Evolutionary conservation across 768 basidiomycete species (phyloP), one percentile per base, ranked within the genome.

Genomic region (Cystoderma amianthinum): DNA sequence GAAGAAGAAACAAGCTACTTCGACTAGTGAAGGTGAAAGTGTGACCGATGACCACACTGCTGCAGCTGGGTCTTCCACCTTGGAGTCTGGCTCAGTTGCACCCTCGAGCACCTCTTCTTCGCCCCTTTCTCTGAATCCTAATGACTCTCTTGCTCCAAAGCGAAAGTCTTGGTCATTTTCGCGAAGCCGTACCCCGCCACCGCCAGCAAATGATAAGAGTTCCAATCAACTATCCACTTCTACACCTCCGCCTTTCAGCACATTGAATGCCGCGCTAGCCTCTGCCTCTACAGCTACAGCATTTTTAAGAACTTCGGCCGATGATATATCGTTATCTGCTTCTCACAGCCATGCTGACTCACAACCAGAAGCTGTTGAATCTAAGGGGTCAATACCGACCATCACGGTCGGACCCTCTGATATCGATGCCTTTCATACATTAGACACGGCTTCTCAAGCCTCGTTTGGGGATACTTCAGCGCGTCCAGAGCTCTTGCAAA

Each of bases 1-100:
- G 59, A 80, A 76, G 61, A 74, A 64, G 53, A 79, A 77, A 61
- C 65, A 60, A 21, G 61, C 58, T 32, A 60, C 57, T 23, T 62
- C 61, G 3, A 62, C 63, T 44, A 67, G 60, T 41, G 58, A 60
- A 22, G 54, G 54, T n/a, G 33, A 11, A 13, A 23, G 21, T 10
- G 21, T 32, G 25, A 44, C 59, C 38, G 41, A 49, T 23, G 42
- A 50, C 21, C 53, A 56, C 33, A 44, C 50, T 7, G 43, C 44
- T 37, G 45, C 62, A 42, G 55, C 61, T 32, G 64, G 60, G 2
- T 56, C 65, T 43, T 64, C 67, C 34, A 59, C 59, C 24, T 42
- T 55, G 35, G 59, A 61, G 45, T 52, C 49, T 24, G 55, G 49
- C 32, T 46, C 59, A 28, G 42, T 54, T 12, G 53, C 25, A 13